Evolutionary conservation across 2,329 filamentous ascomycete genomes (phyloP), one percentile per base, ranked within the genome.

Genomic region (Chrysosporium queenslandicum): DNA sequence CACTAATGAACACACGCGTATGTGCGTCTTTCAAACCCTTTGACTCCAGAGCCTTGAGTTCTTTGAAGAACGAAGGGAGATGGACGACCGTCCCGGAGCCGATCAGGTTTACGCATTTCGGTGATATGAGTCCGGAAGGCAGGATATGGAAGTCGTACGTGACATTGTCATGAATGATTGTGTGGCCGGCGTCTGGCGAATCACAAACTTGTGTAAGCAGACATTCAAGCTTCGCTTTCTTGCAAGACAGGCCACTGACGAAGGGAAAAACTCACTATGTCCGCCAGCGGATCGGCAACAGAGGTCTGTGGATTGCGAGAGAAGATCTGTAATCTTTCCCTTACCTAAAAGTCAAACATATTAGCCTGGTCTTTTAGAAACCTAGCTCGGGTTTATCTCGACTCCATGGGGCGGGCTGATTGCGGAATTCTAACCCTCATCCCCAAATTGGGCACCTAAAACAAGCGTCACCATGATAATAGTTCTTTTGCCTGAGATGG

Each of bases 111-210:
- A 73, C 59, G 59, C 70, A 73, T 46, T 60, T 61, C 3, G 71
- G 69, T 36, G 71, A 71, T 57, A 74, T 63, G 47, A 74, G 67
- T 18, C 58, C 58, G 11, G 56, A 58, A 21, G 72, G 72, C 27
- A 74, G 66, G 53, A 74, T 73, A 61, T 74, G 72, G 62, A 74
- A 74, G 60, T 74, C 71, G 59, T 73, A 74, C 45, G 71, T 73
- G 52, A 70, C 63, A 45, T 66, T 63, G 52, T 71, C 65, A 58
- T 71, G 70, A 50, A 74, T 71, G 53, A 74, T 74, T 40, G 72
- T 74, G 60, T 74, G 72, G 37, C 72, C 72, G 53, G 72, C 72
- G 60, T 74, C 60, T 60, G 62, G 40, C 46, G 18, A 29, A 21
- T 20, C 11, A 45, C 30, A 34, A 25, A 43, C 20, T 34, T 36